A percentile compares a stretch with the other conserved stretches of the same genome.
phyloP scores from a whole-genome alignment of 148 eudicot species.

The Nyssa sinensis region DNA sequence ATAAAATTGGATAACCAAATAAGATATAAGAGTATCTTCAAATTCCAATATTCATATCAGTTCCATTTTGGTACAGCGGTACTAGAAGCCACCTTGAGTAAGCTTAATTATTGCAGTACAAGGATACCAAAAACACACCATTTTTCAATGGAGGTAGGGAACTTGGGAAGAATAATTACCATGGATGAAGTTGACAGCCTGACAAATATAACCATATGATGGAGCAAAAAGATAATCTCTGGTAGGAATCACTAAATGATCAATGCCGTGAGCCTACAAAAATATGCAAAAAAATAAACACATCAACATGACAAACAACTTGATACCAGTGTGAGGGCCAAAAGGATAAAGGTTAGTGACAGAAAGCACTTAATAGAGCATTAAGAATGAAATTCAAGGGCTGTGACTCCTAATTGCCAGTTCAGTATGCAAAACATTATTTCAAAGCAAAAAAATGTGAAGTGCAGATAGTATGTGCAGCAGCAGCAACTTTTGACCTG shows the following conservation, averaged over 20 bases:
- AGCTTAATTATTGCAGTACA: background rate
- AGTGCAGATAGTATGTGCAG: background rate
- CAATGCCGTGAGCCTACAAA: constrained; percentile 63
- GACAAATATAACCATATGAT: constrained; percentile 58
- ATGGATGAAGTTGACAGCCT: constrained; percentile 75
- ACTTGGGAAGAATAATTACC: constrained; percentile 36
- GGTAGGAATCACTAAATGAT: constrained; percentile 83
- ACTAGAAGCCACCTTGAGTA: background rate
- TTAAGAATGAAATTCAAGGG: background rate
- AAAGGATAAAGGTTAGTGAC: background rate
- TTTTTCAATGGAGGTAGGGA: background rate
- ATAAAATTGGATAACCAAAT: background rate
- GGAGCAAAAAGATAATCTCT: constrained; percentile 94
- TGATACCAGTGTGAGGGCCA: background rate
- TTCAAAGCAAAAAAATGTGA: too few relatives aligned
- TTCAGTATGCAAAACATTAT: background rate
- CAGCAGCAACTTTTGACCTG: background rate
- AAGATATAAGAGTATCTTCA: background rate
- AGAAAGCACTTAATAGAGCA: background rate
- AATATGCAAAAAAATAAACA: background rate
- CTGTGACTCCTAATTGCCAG: background rate
- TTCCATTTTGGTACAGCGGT: background rate
- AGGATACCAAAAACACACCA: background rate
- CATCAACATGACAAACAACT: background rate
- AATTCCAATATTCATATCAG: too few relatives aligned